Evolutionary conservation across 257 asterid species (phyloP), one percentile per base, ranked within the genome.

Genomic region (Solanum megistacrolobum): DNA sequence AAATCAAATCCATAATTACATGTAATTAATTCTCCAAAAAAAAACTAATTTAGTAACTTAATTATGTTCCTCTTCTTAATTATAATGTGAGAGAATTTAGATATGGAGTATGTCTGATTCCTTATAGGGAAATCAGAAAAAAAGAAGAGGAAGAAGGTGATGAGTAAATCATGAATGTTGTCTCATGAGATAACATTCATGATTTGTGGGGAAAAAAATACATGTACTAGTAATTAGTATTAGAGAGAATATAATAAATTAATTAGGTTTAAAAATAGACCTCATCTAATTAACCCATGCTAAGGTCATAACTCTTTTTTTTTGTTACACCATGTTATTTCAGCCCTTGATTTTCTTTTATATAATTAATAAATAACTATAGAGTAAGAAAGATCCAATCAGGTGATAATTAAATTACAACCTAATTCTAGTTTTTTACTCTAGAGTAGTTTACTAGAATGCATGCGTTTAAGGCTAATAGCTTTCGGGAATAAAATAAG

Each of bases 181-280:
- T 86, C 88, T 86, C 85, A 73, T 86, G 74, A 73, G 88, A 73
- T 43, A 73, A 86, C 88, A 73, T 86, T 86, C 88, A 86, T 86
- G 88, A 52, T 86, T 86, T 86, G 88, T 86, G 21, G 88, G 74
- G 34, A 0, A 9, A 9, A 68, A 43, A 72, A 23, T 29, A 69
- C 41, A 82, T 82, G 69, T 48, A 41, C n/a, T 62, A n/a, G 32
- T 62, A 62, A 60, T 60, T 73, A 36, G 55, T 75, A 75, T 55
- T 76, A 76, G 58, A 76, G 60, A 38, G 23, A 76, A 76, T 76
- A 41, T 25, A 72, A 41, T 78, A 55, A 55, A 55, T 7, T 18
- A 25, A 69, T 79, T 79, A 79, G 39, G 18, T 3, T 79, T 23
- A 6, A 79, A 79, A 79, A 14, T 78, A 43, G 9, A 79, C 39